These are phyloP conservation scores for Herpetomonas muscarum DNA, from an alignment of 208 protist genomes.

Conservation along the genomic window DNA sequence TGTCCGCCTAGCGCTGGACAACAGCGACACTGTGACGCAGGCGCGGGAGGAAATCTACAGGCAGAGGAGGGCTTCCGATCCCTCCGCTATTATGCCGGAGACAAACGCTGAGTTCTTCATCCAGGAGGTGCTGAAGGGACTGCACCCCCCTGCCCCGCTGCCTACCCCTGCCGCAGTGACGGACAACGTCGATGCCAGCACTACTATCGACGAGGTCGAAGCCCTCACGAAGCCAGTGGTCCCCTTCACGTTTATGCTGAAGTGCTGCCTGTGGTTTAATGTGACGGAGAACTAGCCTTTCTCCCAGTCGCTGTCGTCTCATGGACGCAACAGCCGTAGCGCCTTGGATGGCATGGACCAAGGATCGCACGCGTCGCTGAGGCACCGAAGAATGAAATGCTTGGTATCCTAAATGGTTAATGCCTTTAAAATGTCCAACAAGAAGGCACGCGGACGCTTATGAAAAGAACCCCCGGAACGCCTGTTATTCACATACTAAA, in stretches of 20 bases:
- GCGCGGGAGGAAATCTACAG: slow-evolving; percentile 4
- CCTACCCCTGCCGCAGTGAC: neutral
- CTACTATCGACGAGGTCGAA: slow-evolving; percentile 19
- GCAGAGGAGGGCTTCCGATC: no score
- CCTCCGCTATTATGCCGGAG: neutral
- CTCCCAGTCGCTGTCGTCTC: neutral
- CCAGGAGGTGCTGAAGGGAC: slow-evolving; percentile 3
- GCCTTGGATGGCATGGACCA: no score
- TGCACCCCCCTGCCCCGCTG: slow-evolving; percentile 2
- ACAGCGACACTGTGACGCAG: slow-evolving; percentile 16
- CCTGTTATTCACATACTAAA: no score
- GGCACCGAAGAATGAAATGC: no score
- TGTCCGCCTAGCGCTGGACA: slow-evolving; percentile 54
- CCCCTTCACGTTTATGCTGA: slow-evolving; percentile 90
- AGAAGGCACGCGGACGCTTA: no score
- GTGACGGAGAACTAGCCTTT: neutral
- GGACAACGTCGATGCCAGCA: no score
- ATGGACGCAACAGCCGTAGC: neutral
- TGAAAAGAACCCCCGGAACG: no score
- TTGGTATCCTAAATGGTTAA: no score
- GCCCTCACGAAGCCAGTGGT: slow-evolving; percentile 51
- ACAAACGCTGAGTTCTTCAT: slow-evolving; percentile 9
- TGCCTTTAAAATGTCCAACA: no score
- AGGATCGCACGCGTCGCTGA: no score
- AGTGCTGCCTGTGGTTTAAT: slow-evolving; percentile 84